These are phyloP conservation scores for Plasmodium gaboni DNA, from an alignment of 169 alveolate species.

Conservation along the genomic window DNA sequence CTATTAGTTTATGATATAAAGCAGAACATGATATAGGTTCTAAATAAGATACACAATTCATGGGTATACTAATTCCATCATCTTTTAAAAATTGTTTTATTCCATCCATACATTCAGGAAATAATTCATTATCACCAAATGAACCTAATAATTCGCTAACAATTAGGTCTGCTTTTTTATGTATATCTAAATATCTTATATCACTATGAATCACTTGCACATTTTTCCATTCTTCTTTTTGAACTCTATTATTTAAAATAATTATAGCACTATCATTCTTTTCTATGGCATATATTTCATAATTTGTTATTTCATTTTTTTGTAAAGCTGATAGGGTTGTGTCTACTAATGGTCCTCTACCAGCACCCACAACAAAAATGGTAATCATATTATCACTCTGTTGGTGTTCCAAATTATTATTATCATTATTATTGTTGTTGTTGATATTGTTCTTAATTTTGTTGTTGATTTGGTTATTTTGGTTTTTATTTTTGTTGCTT, in stretches of 20 bases:
- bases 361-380: conserved; percentile 86
- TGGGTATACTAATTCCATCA: conserved; percentile 80
- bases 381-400: conserved; percentile 11
- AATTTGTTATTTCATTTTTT: conserved; percentile 66
- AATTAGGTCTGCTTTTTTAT: conserved; percentile 79
- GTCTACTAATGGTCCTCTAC: conserved; percentile 87
- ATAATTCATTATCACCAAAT: conserved; percentile 86
- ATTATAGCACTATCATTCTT: conserved; percentile 84
- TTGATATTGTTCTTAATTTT: conserved; percentile 29
- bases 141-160: conserved; percentile 87
- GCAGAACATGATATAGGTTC: conserved; percentile 86
- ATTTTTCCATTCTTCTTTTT: conserved; percentile 78
- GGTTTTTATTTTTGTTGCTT: background rate
- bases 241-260: conserved; percentile 73
- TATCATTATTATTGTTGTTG: background rate
- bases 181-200: conserved; percentile 79
- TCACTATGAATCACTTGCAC: conserved; percentile 82
- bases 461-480: background rate
- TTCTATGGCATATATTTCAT: conserved; percentile 81
- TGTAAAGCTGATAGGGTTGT: conserved; percentile 77
- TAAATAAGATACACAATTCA: conserved; percentile 78
- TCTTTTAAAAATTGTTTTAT: conserved; percentile 76
- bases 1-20: conserved; percentile 78
- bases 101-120: conserved; percentile 88
- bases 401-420: background rate